A percentile compares a stretch with the other conserved stretches of the same genome.
Evolutionary conservation across 108 stramenopile species (phyloP).

Genomic region (Cylindrotheca closterium): DNA sequence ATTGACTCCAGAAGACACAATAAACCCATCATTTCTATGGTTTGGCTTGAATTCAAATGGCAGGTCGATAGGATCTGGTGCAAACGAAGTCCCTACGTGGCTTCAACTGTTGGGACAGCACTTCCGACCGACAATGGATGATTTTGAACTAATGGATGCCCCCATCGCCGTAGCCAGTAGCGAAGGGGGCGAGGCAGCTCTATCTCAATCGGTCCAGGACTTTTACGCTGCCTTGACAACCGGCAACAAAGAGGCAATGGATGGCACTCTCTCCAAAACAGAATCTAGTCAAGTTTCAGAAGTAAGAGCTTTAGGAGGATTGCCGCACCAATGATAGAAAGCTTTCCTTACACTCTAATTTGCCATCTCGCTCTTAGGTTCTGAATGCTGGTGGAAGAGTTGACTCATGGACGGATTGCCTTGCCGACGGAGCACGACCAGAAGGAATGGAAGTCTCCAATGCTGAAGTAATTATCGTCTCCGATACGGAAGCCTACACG

Average conservation of each 20-base stretch:
- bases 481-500: constrained; percentile 59
- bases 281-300: constrained; percentile 44
- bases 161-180: neutral
- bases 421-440: constrained; percentile 69
- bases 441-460: constrained; percentile 66
- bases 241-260: constrained; percentile 34
- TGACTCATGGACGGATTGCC: constrained; percentile 66
- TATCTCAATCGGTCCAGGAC: constrained; percentile 30
- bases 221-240: constrained; percentile 69
- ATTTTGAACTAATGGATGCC: constrained; percentile 18
- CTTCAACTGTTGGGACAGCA: constrained; percentile 72
- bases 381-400: constrained; percentile 67
- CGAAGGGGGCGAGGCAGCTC: constrained; percentile 8
- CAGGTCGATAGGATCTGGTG: constrained; percentile 72
- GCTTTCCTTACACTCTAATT: neutral
- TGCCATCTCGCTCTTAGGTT: constrained; percentile 7
- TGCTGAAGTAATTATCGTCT: constrained; percentile 52
- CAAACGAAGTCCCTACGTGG: constrained; percentile 48
- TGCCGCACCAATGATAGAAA: neutral
- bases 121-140: constrained; percentile 60
- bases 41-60: constrained; percentile 78
- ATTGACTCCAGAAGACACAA: constrained; percentile 15
- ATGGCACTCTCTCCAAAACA: constrained; percentile 12
- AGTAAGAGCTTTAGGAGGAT: constrained; percentile 22
- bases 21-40: constrained; percentile 52